These are phyloP conservation scores for Pseudoscleropodium purum DNA, from an alignment of 225 moss, liverwort and hornwort genomes.

Conservation along the genomic window DNA sequence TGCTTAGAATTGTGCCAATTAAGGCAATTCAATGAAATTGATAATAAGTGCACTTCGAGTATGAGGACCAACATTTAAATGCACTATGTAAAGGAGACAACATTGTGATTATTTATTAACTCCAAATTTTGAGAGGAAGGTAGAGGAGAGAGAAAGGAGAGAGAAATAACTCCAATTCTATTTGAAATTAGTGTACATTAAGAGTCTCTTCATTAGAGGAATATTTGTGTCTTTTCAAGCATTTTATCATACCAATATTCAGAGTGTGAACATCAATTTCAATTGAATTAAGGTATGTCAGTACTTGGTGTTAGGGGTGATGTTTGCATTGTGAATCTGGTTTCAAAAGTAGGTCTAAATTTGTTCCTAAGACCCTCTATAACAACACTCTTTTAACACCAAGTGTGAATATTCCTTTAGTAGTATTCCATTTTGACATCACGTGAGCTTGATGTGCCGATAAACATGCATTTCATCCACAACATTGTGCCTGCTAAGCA, in stretches of 20 bases:
- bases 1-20: background rate
- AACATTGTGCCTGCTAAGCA: background rate
- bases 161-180: background rate
- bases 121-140: background rate
- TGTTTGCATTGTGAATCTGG: too few relatives aligned
- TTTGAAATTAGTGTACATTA: background rate
- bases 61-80: background rate
- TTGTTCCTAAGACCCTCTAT: too few relatives aligned
- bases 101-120: background rate
- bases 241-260: background rate
- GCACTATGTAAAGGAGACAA: background rate
- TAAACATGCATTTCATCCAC: background rate
- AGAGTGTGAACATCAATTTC: background rate
- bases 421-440: background rate
- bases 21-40: too few relatives aligned
- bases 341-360: too few relatives aligned
- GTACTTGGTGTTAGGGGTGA: too few relatives aligned
- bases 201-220: background rate
- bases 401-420: background rate
- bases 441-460: background rate
- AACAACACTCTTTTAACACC: too few relatives aligned
- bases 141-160: background rate
- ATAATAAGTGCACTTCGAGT: too few relatives aligned
- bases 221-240: background rate
- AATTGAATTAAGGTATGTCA: background rate